Conservation (phyloP, 2,329 filamentous ascomycete species). For the Iodosphaeria phyllophila region DNA sequence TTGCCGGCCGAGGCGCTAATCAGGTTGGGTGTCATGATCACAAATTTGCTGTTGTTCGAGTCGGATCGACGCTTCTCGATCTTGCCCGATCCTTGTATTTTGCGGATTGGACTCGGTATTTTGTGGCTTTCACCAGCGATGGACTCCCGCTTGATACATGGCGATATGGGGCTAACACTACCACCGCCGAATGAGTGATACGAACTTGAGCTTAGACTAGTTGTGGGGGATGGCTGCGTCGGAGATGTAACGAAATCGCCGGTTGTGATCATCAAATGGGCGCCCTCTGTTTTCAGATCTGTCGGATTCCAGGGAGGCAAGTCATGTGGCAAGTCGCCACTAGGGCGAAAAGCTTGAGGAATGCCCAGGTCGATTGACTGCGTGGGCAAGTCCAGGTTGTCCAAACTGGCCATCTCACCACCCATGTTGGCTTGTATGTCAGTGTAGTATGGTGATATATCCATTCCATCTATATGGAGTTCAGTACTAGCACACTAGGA, state of each 20-base stretch:
- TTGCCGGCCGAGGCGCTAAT: conserved; percentile 31
- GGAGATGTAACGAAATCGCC: no score
- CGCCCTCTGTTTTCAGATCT: conserved; percentile 14
- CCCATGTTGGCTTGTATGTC: conserved; percentile 13
- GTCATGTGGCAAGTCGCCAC: conserved; percentile 17
- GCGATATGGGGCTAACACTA: conserved; percentile 11
- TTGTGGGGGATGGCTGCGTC: conserved; percentile 3
- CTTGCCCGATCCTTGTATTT: conserved; percentile 20
- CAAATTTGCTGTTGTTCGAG: conserved; percentile 31
- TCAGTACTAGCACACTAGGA: no score
- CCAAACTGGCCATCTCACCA: conserved; percentile 8
- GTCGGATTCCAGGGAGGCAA: conserved; percentile 24
- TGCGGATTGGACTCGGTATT: conserved; percentile 18
- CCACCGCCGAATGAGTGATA: conserved; percentile 8
- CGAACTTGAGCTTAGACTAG: conserved; percentile 4
- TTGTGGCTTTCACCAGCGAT: no score
- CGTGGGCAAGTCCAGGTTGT: conserved; percentile 11
- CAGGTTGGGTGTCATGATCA: conserved; percentile 34
- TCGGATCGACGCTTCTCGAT: conserved; percentile 19
- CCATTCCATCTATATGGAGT: no score
- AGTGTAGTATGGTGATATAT: conserved; percentile 9
- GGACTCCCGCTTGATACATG: conserved; percentile 9
- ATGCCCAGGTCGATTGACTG: conserved; percentile 18
- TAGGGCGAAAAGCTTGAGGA: conserved; percentile 17
- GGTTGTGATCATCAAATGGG: conserved; percentile 13